Evolutionary conservation across 2,329 filamentous ascomycete species (phyloP).

Genomic region (Geosmithia flava): DNA sequence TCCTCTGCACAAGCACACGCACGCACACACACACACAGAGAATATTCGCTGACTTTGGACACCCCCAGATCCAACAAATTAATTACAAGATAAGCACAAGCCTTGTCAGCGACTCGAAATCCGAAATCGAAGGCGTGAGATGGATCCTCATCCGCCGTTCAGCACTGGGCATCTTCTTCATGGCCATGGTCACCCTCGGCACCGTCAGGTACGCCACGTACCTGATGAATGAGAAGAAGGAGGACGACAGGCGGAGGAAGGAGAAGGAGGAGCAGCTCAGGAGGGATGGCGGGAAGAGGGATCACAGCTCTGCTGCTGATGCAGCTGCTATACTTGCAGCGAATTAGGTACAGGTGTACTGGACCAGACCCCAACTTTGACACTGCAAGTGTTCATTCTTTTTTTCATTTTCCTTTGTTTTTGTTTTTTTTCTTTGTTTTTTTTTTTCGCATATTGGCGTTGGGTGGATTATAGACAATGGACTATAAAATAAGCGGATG

Average conservation of each 20-base stretch:
- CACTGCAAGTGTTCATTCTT: too few species aligned
- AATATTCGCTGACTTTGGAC: slow-evolving; percentile 6
- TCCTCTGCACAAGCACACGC: not conserved
- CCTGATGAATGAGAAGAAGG: slow-evolving; percentile 34
- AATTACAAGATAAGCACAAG: slow-evolving; percentile 93
- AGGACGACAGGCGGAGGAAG: slow-evolving; percentile 28
- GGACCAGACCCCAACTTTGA: not conserved
- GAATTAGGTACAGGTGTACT: slow-evolving; percentile 21
- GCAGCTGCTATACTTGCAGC: slow-evolving; percentile 46
- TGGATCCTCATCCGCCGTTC: slow-evolving; percentile 67
- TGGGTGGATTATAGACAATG: too few species aligned
- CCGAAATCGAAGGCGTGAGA: slow-evolving; percentile 79
- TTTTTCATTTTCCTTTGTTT: too few species aligned
- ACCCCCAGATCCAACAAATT: slow-evolving; percentile 67
- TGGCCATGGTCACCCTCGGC: slow-evolving; percentile 48
- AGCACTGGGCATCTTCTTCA: slow-evolving; percentile 52
- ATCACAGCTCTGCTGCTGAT: slow-evolving; percentile 33
- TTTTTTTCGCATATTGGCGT: too few species aligned
- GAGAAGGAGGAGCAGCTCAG: slow-evolving; percentile 29
- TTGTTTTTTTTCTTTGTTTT: too few species aligned
- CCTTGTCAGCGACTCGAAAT: slow-evolving; percentile 81
- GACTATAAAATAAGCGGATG: too few species aligned
- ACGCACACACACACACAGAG: not conserved
- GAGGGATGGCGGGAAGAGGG: slow-evolving; percentile 29
- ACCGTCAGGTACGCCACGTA: slow-evolving; percentile 50